Evolutionary conservation across 352 stramenopile genomes (phyloP), one percentile per base, ranked within the genome.

Genomic region (Globisporangium parvum): DNA sequence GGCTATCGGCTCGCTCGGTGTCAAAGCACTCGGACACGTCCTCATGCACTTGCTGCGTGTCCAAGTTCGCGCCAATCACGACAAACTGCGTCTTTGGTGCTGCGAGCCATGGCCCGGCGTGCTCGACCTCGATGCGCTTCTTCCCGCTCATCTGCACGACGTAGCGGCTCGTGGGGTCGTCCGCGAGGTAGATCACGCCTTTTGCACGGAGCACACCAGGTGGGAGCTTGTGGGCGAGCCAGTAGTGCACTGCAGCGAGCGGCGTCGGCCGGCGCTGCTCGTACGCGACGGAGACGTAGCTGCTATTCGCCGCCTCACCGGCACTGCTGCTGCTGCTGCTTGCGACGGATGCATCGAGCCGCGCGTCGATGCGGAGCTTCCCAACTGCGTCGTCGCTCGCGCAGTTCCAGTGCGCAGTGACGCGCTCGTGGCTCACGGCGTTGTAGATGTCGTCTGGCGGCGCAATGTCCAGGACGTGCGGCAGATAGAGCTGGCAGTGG

Each of bases 101-200:
- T 28, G 74, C 69, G 24, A 71, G 63, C 80, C 80, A 91, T 17
- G 59, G 47, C 0, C 80, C 80, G 28, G 74, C 64, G 53, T 85
- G 80, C 45, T 85, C 71, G 6, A 91, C 68, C 47, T 91, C 73
- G 55, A 91, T 53, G 55, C 80, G 77, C 39, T 77, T 62, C 47
- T 85, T 85, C 28, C 80, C 80, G 45, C 80, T 91, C 18, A 88
- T 47, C 48, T 91, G 80, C 47, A 91, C 63, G 20, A 88, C 77
- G 47, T 85, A 91, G 31, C 80, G 76, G 41, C 73, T 71, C 52
- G 55, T 63, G 5, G 75, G 75, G 51, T 84, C 62, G 42, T 91
- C 80, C 1, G 65, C 57, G 47, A 91, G 60, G 62, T 84, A 82
- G 51, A 90, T 59, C 31, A 90, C 76, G 33, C 80, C 80, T 59